These are phyloP conservation scores for Xerocomus minutiporus DNA, from an alignment of 1,284 basidiomycete genomes.

Conservation along the genomic window DNA sequence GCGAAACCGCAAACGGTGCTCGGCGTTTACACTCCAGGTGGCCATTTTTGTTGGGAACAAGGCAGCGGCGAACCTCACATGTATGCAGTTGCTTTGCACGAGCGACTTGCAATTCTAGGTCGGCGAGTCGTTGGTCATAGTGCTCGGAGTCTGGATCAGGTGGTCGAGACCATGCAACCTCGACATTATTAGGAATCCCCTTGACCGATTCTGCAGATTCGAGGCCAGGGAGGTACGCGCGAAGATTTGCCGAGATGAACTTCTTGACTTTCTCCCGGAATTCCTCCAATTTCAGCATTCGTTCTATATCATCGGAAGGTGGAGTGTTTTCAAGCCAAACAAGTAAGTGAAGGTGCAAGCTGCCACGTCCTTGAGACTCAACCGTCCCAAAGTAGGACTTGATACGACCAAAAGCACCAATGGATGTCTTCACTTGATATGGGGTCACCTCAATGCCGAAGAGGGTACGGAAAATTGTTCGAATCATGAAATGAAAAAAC, in stretches of 20 bases:
- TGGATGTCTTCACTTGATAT: not conserved
- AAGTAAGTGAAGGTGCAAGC: constrained; percentile 16
- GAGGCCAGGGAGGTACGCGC: not conserved
- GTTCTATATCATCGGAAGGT: not conserved
- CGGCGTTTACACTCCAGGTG: too few relatives aligned
- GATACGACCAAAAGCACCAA: constrained; percentile 4
- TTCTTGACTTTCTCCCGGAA: not conserved
- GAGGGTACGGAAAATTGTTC: constrained; percentile 23
- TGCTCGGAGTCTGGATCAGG: not conserved
- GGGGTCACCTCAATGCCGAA: constrained; percentile 32
- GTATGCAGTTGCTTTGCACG: not conserved
- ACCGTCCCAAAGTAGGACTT: constrained; percentile 9
- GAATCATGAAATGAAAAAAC: constrained; percentile 39
- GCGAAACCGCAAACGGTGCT: too few relatives aligned
- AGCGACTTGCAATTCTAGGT: too few relatives aligned
- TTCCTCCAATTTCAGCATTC: not conserved
- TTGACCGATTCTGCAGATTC: not conserved
- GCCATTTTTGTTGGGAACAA: not conserved
- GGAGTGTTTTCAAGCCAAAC: constrained; percentile 9
- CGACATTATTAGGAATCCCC: not conserved
- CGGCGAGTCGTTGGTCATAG: too few relatives aligned
- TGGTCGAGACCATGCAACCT: too few relatives aligned
- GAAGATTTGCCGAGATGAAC: not conserved
- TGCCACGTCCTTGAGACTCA: constrained; percentile 15
- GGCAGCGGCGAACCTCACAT: not conserved